Conservation (phyloP, 768 basidiomycete genomes). For the Lactarius vividus region DNA sequence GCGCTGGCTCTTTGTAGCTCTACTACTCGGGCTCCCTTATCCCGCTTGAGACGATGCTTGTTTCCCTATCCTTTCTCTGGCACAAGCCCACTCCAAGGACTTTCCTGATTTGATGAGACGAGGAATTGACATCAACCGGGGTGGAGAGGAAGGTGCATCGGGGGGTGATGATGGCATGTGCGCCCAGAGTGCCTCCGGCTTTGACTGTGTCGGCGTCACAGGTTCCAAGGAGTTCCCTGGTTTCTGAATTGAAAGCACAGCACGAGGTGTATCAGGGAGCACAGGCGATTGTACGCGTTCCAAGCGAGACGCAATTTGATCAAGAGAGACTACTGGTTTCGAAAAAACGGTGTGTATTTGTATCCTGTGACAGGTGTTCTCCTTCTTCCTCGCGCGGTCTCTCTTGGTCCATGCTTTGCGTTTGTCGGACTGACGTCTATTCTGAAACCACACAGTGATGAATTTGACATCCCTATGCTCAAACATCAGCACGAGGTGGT, state of each 20-base stretch:
- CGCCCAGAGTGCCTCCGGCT: conserved; percentile 31
- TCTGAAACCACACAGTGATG: conserved; percentile 27
- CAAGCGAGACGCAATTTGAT: conserved; percentile 54
- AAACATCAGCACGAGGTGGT: not conserved
- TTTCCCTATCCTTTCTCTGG: conserved; percentile 40
- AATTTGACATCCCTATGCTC: conserved; percentile 22
- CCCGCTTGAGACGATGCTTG: conserved; percentile 24
- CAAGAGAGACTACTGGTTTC: conserved; percentile 42
- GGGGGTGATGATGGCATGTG: conserved; percentile 64
- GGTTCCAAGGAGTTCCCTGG: conserved; percentile 11
- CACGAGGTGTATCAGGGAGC: not conserved
- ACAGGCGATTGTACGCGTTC: conserved; percentile 35
- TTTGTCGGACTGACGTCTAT: conserved; percentile 27
- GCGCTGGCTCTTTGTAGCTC: not conserved
- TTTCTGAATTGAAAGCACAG: conserved; percentile 25
- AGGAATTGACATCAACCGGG: conserved; percentile 43
- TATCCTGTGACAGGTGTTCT: conserved; percentile 14
- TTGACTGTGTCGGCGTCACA: conserved; percentile 7
- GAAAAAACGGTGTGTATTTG: conserved; percentile 24
- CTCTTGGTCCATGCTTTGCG: conserved; percentile 27
- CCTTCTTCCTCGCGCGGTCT: conserved; percentile 25
- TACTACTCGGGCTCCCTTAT: conserved; percentile 28
- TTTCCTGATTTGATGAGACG: conserved; percentile 44
- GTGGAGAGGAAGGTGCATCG: conserved; percentile 51
- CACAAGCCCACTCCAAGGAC: conserved; percentile 76